A percentile compares a stretch with the other conserved stretches of the same genome.
These are phyloP conservation scores for Paraphaeosphaeria minitans DNA, from an alignment of 2,329 filamentous ascomycete species.

Conservation along the genomic window DNA sequence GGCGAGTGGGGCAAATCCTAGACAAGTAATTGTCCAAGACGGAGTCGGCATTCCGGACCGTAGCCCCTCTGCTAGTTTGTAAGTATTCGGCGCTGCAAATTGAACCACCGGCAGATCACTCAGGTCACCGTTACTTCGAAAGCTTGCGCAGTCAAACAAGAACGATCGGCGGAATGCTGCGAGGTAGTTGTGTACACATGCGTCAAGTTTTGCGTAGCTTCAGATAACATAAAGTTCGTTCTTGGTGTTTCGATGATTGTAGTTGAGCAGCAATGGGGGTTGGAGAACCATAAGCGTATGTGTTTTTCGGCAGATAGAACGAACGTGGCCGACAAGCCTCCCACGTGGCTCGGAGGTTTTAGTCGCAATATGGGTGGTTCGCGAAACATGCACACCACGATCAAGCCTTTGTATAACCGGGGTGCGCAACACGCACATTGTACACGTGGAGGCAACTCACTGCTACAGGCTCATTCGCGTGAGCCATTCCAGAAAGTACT, in stretches of 20 bases:
- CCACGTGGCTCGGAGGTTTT: constrained; percentile 11
- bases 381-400: constrained; percentile 4
- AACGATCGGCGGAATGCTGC: neutral
- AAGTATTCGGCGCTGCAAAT: neutral
- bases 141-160: neutral
- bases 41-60: constrained; percentile 42
- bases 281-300: neutral
- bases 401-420: constrained; percentile 2
- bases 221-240: neutral
- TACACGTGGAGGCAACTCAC: no score
- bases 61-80: constrained; percentile 32
- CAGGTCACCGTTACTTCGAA: neutral
- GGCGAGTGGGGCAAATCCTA: constrained; percentile 41
- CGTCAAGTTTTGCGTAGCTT: neutral
- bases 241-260: neutral
- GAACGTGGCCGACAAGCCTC: neutral
- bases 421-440: neutral
- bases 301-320: neutral
- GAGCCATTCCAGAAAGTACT: neutral
- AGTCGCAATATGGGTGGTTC: constrained; percentile 6
- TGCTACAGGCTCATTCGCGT: neutral
- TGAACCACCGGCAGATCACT: constrained; percentile 14
- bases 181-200: neutral
- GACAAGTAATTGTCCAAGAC: constrained; percentile 31
- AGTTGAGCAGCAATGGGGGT: neutral